Evolutionary conservation across 1,284 basidiomycete genomes (phyloP).

Genomic region (Puccinia novopanici): DNA sequence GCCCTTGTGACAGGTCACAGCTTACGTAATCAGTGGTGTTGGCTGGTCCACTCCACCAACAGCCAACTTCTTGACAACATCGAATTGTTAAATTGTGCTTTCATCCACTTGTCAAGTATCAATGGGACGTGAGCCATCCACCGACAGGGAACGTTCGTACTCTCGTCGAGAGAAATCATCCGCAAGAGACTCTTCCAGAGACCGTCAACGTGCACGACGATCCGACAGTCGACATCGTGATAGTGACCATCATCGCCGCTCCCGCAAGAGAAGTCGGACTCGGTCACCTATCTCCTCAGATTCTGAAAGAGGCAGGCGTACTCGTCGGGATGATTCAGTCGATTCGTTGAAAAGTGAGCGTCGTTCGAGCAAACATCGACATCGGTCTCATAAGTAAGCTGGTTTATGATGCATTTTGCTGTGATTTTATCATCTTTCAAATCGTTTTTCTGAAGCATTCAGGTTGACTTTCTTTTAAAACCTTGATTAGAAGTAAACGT

Average conservation of each 20-base stretch:
- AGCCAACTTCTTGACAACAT: neutral
- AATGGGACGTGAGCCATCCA: constrained; percentile 10
- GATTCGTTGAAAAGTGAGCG: neutral
- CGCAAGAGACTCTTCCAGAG: neutral
- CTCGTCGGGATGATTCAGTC: constrained; percentile 28
- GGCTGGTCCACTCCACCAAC: no score
- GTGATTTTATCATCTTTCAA: neutral
- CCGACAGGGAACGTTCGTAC: neutral
- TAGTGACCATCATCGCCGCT: constrained; percentile 7
- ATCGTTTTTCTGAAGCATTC: neutral
- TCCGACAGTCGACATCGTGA: neutral
- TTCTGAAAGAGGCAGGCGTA: constrained; percentile 5
- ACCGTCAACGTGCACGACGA: neutral
- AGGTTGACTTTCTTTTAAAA: neutral
- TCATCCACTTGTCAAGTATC: neutral
- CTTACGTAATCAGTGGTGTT: no score
- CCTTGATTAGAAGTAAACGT: constrained; percentile 51
- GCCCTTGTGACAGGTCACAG: neutral
- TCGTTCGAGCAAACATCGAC: constrained; percentile 16
- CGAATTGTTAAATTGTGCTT: no score
- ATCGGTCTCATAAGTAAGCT: constrained; percentile 33
- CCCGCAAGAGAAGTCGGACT: constrained; percentile 24
- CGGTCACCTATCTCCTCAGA: constrained; percentile 26
- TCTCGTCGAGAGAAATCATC: neutral
- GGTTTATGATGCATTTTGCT: neutral